Evolutionary conservation across 306 rosid genomes (phyloP), one percentile per base, ranked within the genome.

Genomic region (Abrus precatorius): DNA sequence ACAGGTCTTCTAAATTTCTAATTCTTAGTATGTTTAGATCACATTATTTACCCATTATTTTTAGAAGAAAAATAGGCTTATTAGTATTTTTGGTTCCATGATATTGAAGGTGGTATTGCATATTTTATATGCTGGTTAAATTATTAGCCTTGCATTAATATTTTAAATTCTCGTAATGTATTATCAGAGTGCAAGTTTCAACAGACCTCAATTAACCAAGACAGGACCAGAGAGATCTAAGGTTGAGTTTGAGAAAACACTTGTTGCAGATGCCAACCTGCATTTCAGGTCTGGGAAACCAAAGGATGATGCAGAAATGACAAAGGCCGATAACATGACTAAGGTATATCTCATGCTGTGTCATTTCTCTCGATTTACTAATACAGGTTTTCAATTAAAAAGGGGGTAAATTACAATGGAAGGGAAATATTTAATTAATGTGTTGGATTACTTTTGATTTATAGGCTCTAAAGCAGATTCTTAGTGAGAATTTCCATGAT

Each of bases 401-500:
- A 65, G 71, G 36, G 66, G 66, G 68, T 43, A 55, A 28, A 73
- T 48, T 76, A 56, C 50, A 29, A n/a, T 4, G 5, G 56, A 12
- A 69, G 27, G 11, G 50, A 69, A 57, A 57, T 33, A 60, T 13
- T 72, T 68, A 48, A 12, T 72, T 8, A 9, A 8, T 78, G 34
- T 41, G 70, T 52, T 72, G 57, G 13, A 20, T 9, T 72, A 65
- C 69, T 73, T 66, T 29, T 47, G 38, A 79, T 86, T 86, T 83
- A 29, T 72, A 96, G 99, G 97, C 89, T 84, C 62, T 96, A 63
- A 96, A 87, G 89, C 84, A 77, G 78, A 87, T 89, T 85, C 94
- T 96, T 73, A 65, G 88, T 13, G 93, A 92, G 84, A 90, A 92
- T 86, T 90, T 90, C 57, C 79, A 82, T 76, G 85, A 81, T 38